Evolutionary conservation across 2,329 filamentous ascomycete species (phyloP), one percentile per base, ranked within the genome.

Genomic region (Macroventuria anomochaeta): DNA sequence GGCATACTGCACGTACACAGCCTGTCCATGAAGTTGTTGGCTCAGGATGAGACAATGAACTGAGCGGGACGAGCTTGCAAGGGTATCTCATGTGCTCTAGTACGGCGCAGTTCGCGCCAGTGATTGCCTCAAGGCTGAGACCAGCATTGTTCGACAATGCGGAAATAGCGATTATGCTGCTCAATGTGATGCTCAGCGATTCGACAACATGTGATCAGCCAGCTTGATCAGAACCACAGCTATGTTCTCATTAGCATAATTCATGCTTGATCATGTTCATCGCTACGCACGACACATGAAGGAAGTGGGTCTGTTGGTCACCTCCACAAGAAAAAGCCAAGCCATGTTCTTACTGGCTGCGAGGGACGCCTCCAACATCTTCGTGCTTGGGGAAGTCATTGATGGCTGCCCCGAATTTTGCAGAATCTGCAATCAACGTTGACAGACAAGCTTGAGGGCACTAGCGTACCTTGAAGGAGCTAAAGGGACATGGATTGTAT

Each of bases 1-100:
- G 25, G 47, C 40, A 56, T 53, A 54, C 52, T 50, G 41, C 49
- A 42, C 49, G 12, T 52, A 57, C 53, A 54, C 46, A 56, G 56
- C 52, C 54, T 50, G 33, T 42, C 34, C 48, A 42, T 54, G 40
- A 46, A 26, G 40, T 17, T 31, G 21, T 55, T 56, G 57, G 50
- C 48, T 43, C 46, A 53, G 37, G 23, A 39, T 43, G 28, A 49
- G 61, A 61, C 58, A 64, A 65, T 55, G 58, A 55, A 57, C 17
- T 46, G 51, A 53, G 44, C 51, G 52, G 59, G 53, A 46, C 48
- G 37, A 41, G 50, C 48, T 50, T 36, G 36, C 62, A 64, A 46
- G 62, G 61, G 41, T 63, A 23, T 2, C 10, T 44, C 18, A 20
- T 49, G 17, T 37, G 38, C 21, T 34, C 32, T 32, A 42, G 53